These are phyloP conservation scores for Fonsecaea monophora DNA, from an alignment of 2,329 filamentous ascomycete species.

Conservation along the genomic window DNA sequence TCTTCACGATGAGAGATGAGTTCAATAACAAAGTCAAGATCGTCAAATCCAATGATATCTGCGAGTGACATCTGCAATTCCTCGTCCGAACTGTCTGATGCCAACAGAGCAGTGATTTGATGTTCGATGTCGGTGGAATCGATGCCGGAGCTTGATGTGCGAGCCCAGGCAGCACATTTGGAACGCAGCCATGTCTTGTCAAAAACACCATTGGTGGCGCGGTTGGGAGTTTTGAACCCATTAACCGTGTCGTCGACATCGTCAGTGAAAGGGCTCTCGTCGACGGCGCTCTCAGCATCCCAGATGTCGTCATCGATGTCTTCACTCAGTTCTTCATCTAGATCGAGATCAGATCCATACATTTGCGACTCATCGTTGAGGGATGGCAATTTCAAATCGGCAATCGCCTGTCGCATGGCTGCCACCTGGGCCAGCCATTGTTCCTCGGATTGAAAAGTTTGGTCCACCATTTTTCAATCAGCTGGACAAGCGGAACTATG, in stretches of 20 bases:
- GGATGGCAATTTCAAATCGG: slow-evolving; percentile 67
- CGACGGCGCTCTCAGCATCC: slow-evolving; percentile 72
- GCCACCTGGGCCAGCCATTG: slow-evolving; percentile 86
- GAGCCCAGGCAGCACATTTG: slow-evolving; percentile 72
- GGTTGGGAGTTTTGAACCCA: slow-evolving; percentile 45
- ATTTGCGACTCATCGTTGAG: slow-evolving; percentile 54
- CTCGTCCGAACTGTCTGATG: slow-evolving; percentile 74
- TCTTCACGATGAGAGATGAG: slow-evolving; percentile 78
- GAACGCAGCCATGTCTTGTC: slow-evolving; percentile 72
- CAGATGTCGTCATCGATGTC: slow-evolving; percentile 81
- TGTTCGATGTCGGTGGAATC: slow-evolving; percentile 73
- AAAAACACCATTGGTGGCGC: slow-evolving; percentile 51
- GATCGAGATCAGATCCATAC: slow-evolving; percentile 61
- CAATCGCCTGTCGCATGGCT: slow-evolving; percentile 85
- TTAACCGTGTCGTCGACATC: slow-evolving; percentile 68
- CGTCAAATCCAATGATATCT: slow-evolving; percentile 90
- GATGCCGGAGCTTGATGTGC: slow-evolving; percentile 66
- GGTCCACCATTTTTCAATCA: slow-evolving; percentile 30
- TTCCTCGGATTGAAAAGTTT: slow-evolving; percentile 51
- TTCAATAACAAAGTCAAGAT: slow-evolving; percentile 90
- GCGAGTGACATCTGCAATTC: slow-evolving; percentile 90
- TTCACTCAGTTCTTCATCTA: slow-evolving; percentile 67
- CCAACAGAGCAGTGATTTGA: slow-evolving; percentile 77
- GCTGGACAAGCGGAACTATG: slow-evolving; percentile 3
- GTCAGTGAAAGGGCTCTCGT: slow-evolving; percentile 59